Evolutionary conservation across 192 early-diverging fungal species (phyloP).

Genomic region (Podila verticillata): DNA sequence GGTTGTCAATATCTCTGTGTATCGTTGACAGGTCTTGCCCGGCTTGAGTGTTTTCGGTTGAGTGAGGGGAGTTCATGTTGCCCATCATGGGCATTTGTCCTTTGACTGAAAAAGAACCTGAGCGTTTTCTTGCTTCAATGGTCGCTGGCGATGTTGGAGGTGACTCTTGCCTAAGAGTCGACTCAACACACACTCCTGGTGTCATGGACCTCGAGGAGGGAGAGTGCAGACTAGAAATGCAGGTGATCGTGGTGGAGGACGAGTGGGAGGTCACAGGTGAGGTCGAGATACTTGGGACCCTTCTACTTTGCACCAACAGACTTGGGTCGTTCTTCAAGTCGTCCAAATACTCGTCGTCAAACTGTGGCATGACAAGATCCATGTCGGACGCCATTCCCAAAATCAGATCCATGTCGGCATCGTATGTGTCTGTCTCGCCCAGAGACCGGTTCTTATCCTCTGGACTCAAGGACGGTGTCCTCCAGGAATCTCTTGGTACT

Average conservation of each 20-base stretch:
- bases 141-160: neutral
- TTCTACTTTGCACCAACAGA: neutral
- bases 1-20: constrained; percentile 25
- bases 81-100: neutral
- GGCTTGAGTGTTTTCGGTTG: neutral
- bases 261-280: constrained; percentile 12
- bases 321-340: constrained; percentile 19
- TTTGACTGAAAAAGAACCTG: neutral
- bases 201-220: constrained; percentile 3
- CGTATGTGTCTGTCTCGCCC: constrained; percentile 4
- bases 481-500: no score
- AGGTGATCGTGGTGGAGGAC: constrained; percentile 30
- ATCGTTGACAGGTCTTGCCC: constrained; percentile 13
- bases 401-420: constrained; percentile 33
- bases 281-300: constrained; percentile 4
- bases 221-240: constrained; percentile 1
- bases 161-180: neutral
- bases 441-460: neutral
- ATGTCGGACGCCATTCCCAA: constrained; percentile 43
- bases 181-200: neutral
- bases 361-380: constrained; percentile 38
- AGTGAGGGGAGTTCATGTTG: neutral
- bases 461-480: neutral
- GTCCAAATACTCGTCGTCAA: constrained; percentile 33
- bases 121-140: neutral